Evolutionary conservation across 495 filamentous ascomycete species (phyloP).

Genomic region (Immersiella caudata): DNA sequence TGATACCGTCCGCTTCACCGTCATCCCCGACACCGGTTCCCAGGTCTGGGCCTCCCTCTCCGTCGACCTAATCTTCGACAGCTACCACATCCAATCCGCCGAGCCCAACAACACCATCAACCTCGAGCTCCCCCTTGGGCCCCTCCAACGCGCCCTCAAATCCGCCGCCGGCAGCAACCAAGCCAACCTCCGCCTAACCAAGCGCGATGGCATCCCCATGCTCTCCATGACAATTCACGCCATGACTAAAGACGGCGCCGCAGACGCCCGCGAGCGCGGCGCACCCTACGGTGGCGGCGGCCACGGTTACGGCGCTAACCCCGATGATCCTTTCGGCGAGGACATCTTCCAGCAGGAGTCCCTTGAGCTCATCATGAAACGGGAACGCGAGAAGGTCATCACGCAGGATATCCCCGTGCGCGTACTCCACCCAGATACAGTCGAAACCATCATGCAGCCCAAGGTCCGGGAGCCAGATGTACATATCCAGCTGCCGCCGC

Average conservation of each 20-base stretch:
- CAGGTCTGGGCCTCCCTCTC: constrained; percentile 88
- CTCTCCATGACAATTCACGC: constrained; percentile 83
- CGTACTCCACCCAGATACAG: constrained; percentile 75
- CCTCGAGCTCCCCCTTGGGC: constrained; percentile 83
- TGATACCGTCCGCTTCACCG: constrained; percentile 86
- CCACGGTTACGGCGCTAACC: constrained; percentile 35
- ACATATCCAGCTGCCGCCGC: constrained; percentile 82
- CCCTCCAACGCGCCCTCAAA: constrained; percentile 81
- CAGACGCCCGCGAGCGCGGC: constrained; percentile 31
- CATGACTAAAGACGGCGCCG: constrained; percentile 48
- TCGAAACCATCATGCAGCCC: constrained; percentile 87
- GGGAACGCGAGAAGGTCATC: constrained; percentile 79
- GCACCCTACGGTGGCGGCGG: constrained; percentile 28
- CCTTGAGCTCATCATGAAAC: constrained; percentile 51
- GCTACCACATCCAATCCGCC: constrained; percentile 84
- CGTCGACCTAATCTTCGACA: constrained; percentile 83
- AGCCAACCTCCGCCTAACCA: constrained; percentile 85
- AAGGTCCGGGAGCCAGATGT: constrained; percentile 89
- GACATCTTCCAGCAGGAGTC: constrained; percentile 50
- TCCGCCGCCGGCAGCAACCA: constrained; percentile 76
- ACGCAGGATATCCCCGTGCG: constrained; percentile 97
- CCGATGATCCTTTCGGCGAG: constrained; percentile 43
- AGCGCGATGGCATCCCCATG: constrained; percentile 82
- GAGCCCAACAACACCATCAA: constrained; percentile 83
- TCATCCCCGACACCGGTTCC: constrained; percentile 88